Evolutionary conservation across 2,329 filamentous ascomycete genomes (phyloP), one percentile per base, ranked within the genome.

Genomic region (Alternaria triticina): DNA sequence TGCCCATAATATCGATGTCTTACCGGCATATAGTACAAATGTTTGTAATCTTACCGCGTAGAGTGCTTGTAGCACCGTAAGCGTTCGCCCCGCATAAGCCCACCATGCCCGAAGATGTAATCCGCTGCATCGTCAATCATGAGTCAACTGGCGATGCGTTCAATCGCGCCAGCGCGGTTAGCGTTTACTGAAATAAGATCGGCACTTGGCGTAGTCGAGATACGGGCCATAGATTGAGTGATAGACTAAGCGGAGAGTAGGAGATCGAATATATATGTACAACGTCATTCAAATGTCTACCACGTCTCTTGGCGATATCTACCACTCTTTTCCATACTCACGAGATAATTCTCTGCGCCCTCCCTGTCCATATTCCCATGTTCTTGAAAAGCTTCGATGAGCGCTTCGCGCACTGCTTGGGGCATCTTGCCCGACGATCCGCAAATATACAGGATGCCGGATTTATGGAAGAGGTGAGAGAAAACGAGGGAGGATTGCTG

Each of bases 261-360:
- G 36, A 17, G 36, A 40, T 40, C 36, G n/a, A 40, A 23, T 12
- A 33, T 20, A 22, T 7, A n/a, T 17, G 8, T 25, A 25, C 13
- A 20, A 25, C 10, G 13, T 17, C 30, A 17, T 25, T 6, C 7
- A 11, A 0, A 25, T 8, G 15, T 58, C 66, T 78, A 91, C 90
- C 90, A 92, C 7, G 90, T 92, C 79, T 92, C 90, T 74, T 91
- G 89, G 71, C 87, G 87, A 76, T 89, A 91, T 61, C 87, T 79
- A 11, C 88, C 88, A 22, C 75, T 80, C 74, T 86, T 90, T 79
- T 91, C 89, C 85, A 91, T 85, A 5, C 67, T 73, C 23, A 81
- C 80, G 11, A 91, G 67, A 73, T 86, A 86, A 23, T 74, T 80
- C 71, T 90, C 88, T 0, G 88, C 89, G 10, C 82, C 82, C 25